Conservation (phyloP, 1,284 basidiomycete species). For the Ganoderma lucidum region DNA sequence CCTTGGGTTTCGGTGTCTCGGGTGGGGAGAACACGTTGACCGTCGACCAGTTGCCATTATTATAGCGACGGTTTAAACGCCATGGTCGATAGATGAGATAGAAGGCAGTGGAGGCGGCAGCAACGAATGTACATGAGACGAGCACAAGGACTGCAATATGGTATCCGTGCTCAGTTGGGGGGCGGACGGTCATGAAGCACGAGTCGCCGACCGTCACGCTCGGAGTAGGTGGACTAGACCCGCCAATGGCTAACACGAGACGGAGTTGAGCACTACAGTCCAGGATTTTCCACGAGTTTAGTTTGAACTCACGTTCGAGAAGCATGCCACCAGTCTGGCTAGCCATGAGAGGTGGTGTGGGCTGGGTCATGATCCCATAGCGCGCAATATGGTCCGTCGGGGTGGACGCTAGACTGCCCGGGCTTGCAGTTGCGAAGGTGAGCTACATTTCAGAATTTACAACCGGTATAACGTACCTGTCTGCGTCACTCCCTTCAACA, state of each 20-base stretch:
- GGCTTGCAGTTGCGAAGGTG: background rate
- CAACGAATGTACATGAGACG: slow-evolving; percentile 3
- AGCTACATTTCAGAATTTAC: background rate
- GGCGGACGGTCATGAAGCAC: background rate
- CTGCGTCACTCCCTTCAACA: background rate
- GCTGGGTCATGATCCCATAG: background rate
- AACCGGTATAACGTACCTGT: background rate
- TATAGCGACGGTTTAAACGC: background rate
- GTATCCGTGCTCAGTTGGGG: background rate
- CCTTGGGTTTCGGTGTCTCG: background rate
- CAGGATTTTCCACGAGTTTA: background rate
- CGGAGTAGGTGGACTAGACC: background rate
- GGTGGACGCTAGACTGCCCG: background rate
- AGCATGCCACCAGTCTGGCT: background rate
- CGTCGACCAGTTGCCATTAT: background rate
- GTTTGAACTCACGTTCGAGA: background rate
- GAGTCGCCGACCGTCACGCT: background rate
- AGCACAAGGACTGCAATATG: background rate
- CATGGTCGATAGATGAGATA: background rate
- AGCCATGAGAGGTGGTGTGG: background rate
- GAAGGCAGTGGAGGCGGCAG: background rate
- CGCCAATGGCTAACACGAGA: background rate
- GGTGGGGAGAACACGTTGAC: slow-evolving; percentile 4
- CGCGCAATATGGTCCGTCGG: background rate
- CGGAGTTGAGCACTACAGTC: background rate